phyloP scores from a whole-genome alignment of 1,284 basidiomycete genomes.

The Ustilago lituana region DNA sequence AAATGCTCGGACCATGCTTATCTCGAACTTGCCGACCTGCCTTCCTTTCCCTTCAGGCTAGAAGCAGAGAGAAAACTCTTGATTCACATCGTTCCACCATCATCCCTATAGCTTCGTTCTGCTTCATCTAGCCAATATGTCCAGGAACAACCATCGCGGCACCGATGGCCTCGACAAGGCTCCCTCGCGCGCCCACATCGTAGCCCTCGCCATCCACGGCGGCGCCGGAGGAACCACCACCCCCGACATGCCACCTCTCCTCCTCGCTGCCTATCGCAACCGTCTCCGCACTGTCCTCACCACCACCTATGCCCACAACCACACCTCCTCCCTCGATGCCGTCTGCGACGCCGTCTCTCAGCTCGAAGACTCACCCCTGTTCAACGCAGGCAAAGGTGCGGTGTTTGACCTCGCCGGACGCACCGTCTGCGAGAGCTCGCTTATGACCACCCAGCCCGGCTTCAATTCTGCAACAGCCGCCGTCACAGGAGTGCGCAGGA shows the following conservation, averaged over 20 bases:
- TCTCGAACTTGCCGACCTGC: too few species aligned
- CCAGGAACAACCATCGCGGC: too few species aligned
- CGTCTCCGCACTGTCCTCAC: constrained; percentile 73
- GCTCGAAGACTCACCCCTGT: constrained; percentile 80
- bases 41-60: too few species aligned
- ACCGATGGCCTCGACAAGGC: too few species aligned
- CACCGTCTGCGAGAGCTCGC: constrained; percentile 79
- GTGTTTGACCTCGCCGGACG: constrained; percentile 64
- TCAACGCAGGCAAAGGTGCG: constrained; percentile 75
- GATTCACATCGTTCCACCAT: too few species aligned
- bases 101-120: too few species aligned
- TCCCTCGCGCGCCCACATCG: too few species aligned
- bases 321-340: constrained; percentile 84
- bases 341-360: constrained; percentile 77
- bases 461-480: constrained; percentile 69
- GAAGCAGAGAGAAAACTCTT: too few species aligned
- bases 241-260: constrained; percentile 50
- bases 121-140: not conserved
- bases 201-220: constrained; percentile 46
- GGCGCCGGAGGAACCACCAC: constrained; percentile 43
- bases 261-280: constrained; percentile 74
- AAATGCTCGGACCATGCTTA: constrained; percentile 2
- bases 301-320: constrained; percentile 73
- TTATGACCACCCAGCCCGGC: constrained; percentile 61
- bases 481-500: constrained; percentile 75